Percentiles rank a stretch among this genome's conserved stretches.
phyloP scores from a whole-genome alignment of 495 filamentous ascomycete species.

The Daldinia bambusicola region DNA sequence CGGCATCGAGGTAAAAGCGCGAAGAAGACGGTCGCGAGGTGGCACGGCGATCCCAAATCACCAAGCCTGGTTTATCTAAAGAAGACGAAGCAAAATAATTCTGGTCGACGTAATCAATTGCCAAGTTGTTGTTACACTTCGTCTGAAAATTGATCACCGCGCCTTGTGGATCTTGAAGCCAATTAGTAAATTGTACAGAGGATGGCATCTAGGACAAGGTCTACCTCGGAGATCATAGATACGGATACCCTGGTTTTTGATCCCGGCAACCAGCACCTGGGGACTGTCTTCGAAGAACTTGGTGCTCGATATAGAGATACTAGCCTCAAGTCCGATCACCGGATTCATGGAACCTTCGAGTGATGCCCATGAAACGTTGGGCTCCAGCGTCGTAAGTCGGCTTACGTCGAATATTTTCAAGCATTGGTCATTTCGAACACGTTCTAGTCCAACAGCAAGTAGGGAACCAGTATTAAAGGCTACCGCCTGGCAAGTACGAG shows the following conservation, averaged over 20 bases:
- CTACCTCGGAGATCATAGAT: conserved; percentile 90
- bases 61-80: conserved; percentile 73
- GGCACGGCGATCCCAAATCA: conserved; percentile 89
- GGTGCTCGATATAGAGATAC: conserved; percentile 88
- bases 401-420: conserved; percentile 94
- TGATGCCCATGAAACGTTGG: conserved; percentile 50
- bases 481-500: conserved; percentile 89
- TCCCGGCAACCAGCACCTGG: conserved; percentile 80
- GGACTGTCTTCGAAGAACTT: conserved; percentile 90
- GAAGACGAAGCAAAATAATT: conserved; percentile 95
- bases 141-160: conserved; percentile 71
- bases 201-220: conserved; percentile 29
- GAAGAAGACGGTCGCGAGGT: conserved; percentile 60
- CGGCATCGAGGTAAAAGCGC: conserved; percentile 57
- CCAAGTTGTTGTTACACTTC: conserved; percentile 86
- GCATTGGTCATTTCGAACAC: conserved; percentile 91
- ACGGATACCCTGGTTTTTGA: conserved; percentile 86
- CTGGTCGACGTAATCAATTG: conserved; percentile 87
- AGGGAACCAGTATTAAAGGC: conserved; percentile 83
- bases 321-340: conserved; percentile 76
- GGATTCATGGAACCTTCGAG: conserved; percentile 64
- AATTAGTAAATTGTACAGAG: conserved; percentile 19
- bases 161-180: conserved; percentile 61
- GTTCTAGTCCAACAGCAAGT: conserved; percentile 88
- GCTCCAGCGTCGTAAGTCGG: conserved; percentile 63